These are phyloP conservation scores for Leishmania amazonensis DNA, from an alignment of 208 protist species.

Conservation along the genomic window DNA sequence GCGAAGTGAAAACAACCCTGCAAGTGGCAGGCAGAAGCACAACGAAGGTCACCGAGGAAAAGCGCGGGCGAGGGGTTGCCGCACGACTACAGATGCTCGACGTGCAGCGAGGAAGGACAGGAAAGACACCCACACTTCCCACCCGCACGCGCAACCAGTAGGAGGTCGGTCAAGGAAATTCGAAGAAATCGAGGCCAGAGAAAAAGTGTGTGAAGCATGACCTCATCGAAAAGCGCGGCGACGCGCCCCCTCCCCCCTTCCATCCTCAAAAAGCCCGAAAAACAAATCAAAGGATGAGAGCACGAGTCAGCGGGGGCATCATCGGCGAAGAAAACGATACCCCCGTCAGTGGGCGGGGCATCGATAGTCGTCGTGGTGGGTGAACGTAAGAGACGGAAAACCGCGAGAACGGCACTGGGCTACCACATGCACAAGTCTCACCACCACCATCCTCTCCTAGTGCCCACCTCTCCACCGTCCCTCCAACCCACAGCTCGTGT, in stretches of 20 bases:
- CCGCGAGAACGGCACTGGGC: background rate
- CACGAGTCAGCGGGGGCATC: background rate
- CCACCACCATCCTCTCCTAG: background rate
- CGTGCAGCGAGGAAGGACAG: background rate
- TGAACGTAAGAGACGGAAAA: background rate
- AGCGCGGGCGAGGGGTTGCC: background rate
- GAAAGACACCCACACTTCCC: background rate
- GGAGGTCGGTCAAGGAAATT: background rate
- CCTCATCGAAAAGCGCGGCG: background rate
- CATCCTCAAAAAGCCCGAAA: background rate
- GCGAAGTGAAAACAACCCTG: background rate
- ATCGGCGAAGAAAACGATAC: background rate
- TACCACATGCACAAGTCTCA: background rate
- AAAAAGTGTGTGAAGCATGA: background rate
- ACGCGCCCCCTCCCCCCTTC: too few species aligned
- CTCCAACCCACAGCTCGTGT: background rate
- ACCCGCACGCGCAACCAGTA: background rate
- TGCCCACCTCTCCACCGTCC: background rate
- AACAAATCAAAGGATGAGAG: background rate
- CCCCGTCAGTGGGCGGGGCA: background rate
- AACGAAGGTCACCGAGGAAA: background rate
- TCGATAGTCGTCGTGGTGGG: background rate
- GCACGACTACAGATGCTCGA: background rate
- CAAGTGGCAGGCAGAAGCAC: background rate
- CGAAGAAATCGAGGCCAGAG: background rate